Base-by-base conservation (phyloP, 768 basidiomycete species). In the Pulveroboletus sp. region DNA sequence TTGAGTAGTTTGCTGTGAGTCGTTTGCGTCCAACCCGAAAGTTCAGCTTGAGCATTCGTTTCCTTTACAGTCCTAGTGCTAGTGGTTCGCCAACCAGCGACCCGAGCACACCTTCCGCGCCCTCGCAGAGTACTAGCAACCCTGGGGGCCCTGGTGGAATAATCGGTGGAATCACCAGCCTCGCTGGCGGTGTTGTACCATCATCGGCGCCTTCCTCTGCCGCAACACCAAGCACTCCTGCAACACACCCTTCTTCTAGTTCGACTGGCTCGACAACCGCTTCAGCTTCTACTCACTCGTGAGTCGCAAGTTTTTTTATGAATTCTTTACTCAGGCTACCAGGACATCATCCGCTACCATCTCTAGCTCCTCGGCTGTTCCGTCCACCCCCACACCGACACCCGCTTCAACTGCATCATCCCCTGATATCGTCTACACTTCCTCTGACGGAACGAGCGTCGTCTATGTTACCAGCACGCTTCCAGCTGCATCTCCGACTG, bases 401-500 rank as follows among this genome's bases (percentile, higher is more conserved):
- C 47, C 52, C 2, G 43, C 52, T 13, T 50, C 65, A 6, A 63
- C 69, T 4, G 40, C 62, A 20, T 25, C 61, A 12, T 25, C 6
- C 11, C 48, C 57, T n/a, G 46, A 59, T 5, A 38, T 41, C 11
- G 53, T 68, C 20, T 46, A 51, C 31, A 40, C 59, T 12, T 49
- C 59, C 14, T 51, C 69, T 33, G 66, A 65, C 4, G 63, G 62
- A 6, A 58, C 55, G 20, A 41, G 33, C 19, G 34, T 64, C 35
- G 51, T 69, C n/a, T 60, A 68, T 33, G 64, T 74, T 24, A 59
- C 70, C 4, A 60, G 64, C 31, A 65, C 64, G 2, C 33, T 65
- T 25, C 51, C 72, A 9, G 49, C 65, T 2, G 27, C 68, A 3
- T 51, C 71, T 16, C 23, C 59, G 6, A 53, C 63, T 1, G 25